These are phyloP conservation scores for Pseudogymnoascus sp. DNA, from an alignment of 2,329 filamentous ascomycete genomes.

Conservation along the genomic window DNA sequence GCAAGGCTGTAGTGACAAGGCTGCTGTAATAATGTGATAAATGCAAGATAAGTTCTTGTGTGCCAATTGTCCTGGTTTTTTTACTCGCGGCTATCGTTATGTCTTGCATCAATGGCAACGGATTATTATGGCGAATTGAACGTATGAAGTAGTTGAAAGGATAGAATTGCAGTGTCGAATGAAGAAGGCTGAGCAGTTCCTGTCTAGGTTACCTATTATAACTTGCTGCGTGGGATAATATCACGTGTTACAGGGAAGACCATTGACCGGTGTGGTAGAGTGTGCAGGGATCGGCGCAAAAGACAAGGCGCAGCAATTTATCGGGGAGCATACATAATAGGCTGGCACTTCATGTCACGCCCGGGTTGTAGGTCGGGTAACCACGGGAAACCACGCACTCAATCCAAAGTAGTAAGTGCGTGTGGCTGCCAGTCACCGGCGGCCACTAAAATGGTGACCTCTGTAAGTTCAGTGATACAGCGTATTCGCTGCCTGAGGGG, in stretches of 20 bases:
- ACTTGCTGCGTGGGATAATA: background rate
- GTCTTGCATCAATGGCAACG: background rate
- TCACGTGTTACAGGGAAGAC: background rate
- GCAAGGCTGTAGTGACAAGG: background rate
- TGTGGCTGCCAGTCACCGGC: background rate
- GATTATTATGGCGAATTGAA: background rate
- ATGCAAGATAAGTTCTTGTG: background rate
- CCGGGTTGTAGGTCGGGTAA: background rate
- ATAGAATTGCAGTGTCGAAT: no score
- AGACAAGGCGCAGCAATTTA: background rate
- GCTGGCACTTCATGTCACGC: background rate
- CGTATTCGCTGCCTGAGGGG: background rate
- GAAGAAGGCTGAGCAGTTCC: background rate
- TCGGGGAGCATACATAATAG: background rate
- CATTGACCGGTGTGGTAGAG: background rate
- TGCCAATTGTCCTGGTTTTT: background rate
- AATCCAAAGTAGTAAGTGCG: background rate
- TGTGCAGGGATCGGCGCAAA: background rate
- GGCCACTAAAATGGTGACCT: background rate
- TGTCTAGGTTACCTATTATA: background rate
- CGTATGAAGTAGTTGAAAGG: background rate
- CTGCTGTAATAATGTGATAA: background rate
- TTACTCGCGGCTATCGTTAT: background rate
- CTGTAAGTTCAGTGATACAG: background rate
- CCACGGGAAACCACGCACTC: background rate